Evolutionary conservation across 805 yeast genomes (phyloP).

Genomic region (Saccharomycopsis amapae): DNA sequence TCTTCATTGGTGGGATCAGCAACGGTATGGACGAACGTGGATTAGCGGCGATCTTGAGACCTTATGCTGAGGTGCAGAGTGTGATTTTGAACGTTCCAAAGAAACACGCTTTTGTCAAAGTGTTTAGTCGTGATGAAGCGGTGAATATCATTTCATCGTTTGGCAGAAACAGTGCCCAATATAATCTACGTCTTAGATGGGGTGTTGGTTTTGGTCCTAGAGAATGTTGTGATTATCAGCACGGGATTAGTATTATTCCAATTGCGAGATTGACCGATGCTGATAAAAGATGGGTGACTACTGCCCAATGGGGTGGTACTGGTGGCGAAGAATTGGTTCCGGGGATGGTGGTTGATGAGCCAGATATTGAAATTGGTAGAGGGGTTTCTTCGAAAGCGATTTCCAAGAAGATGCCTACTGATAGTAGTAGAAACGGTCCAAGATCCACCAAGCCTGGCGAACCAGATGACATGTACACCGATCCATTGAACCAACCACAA

Average conservation of each 20-base stretch:
- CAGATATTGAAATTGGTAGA: constrained; percentile 93
- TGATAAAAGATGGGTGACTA: constrained; percentile 79
- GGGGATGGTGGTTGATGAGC: constrained; percentile 88
- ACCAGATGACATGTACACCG: constrained; percentile 30
- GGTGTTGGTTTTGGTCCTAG: constrained; percentile 99
- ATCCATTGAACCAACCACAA: constrained; percentile 27
- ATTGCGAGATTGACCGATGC: constrained; percentile 87
- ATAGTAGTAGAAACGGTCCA: constrained; percentile 79
- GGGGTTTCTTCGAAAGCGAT: constrained; percentile 91
- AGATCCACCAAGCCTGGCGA: constrained; percentile 65
- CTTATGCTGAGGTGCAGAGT: constrained; percentile 88
- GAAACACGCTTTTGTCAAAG: constrained; percentile 94
- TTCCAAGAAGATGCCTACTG: constrained; percentile 88
- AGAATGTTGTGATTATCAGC: constrained; percentile 93
- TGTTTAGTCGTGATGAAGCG: constrained; percentile 86
- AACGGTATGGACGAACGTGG: constrained; percentile 70
- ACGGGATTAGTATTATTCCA: constrained; percentile 85
- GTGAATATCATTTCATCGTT: constrained; percentile 71
- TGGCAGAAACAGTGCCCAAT: constrained; percentile 56
- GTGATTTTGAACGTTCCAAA: constrained; percentile 81
- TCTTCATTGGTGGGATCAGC: constrained; percentile 93
- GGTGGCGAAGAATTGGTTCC: constrained; percentile 76
- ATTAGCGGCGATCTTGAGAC: constrained; percentile 63
- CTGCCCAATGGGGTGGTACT: constrained; percentile 96
- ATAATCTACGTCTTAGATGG: constrained; percentile 80